Evolutionary conservation across 352 stramenopile genomes (phyloP).

Genomic region (Globisporangium megalacanthum): DNA sequence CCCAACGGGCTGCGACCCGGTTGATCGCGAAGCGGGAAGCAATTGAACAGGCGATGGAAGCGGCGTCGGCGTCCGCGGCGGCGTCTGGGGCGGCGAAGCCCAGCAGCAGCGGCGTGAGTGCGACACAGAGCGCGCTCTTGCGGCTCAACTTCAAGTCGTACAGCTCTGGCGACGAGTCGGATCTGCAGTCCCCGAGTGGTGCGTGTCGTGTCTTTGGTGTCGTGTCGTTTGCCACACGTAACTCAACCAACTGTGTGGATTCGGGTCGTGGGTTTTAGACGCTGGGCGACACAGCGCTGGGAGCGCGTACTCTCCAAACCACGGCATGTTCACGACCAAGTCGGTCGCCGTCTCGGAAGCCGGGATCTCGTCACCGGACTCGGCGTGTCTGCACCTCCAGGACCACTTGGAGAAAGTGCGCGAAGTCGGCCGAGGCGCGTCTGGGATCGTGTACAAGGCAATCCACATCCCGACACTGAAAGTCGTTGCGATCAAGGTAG

Average conservation of each 20-base stretch:
- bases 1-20: slow-evolving; percentile 63
- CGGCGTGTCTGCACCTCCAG: slow-evolving; percentile 70
- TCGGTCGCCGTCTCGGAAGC: slow-evolving; percentile 80
- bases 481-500: slow-evolving; percentile 86
- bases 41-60: slow-evolving; percentile 49
- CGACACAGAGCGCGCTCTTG: slow-evolving; percentile 60
- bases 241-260: too few relatives aligned
- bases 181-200: slow-evolving; percentile 63
- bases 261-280: slow-evolving; percentile 8
- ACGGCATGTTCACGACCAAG: slow-evolving; percentile 84
- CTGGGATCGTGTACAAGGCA: slow-evolving; percentile 84
- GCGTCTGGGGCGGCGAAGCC: slow-evolving; percentile 2
- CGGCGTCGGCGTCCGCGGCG: slow-evolving; percentile 15
- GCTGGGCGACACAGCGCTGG: slow-evolving; percentile 54
- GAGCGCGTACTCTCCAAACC: slow-evolving; percentile 84
- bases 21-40: slow-evolving; percentile 73
- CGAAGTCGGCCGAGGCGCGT: slow-evolving; percentile 75
- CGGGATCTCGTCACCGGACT: slow-evolving; percentile 79
- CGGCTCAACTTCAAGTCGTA: slow-evolving; percentile 64
- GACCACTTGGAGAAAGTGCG: slow-evolving; percentile 78
- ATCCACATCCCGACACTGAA: slow-evolving; percentile 90
- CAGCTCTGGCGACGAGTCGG: slow-evolving; percentile 65
- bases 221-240: background rate
- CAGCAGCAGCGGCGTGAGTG: slow-evolving; percentile 25
- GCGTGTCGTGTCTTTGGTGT: slow-evolving; percentile 1